A percentile compares a stretch with the other conserved stretches of the same genome.
Evolutionary conservation across 306 rosid species (phyloP).

Genomic region (Cicer yamashitae): DNA sequence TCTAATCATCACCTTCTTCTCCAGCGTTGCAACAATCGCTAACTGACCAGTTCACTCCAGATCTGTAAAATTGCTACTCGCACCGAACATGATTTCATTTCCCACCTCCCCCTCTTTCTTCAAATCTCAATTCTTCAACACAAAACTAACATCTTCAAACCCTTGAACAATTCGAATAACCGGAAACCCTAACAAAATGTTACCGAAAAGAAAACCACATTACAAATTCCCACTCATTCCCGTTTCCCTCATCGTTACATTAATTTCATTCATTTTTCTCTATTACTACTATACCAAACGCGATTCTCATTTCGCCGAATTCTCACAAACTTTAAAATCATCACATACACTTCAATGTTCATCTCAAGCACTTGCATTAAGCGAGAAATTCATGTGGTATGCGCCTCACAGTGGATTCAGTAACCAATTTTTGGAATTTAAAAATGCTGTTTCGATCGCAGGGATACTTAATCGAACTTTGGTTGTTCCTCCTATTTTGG

Average conservation of each 20-base stretch:
- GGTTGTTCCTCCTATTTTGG: slow-evolving; percentile 78
- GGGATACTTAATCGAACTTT: slow-evolving; percentile 81
- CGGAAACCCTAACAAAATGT: slow-evolving; percentile 47
- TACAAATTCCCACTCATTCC: slow-evolving; percentile 51
- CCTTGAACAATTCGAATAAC: slow-evolving; percentile 46
- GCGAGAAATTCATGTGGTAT: slow-evolving; percentile 71
- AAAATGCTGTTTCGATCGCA: slow-evolving; percentile 68
- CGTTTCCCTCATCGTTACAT: slow-evolving; percentile 39
- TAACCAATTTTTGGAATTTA: slow-evolving; percentile 87
- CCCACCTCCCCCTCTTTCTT: too few species aligned
- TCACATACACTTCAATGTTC: slow-evolving; percentile 51
- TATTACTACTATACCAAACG: slow-evolving; percentile 51
- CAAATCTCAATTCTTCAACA: too few species aligned
- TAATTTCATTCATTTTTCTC: slow-evolving; percentile 48
- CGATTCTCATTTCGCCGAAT: slow-evolving; percentile 20
- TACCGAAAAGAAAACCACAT: slow-evolving; percentile 51
- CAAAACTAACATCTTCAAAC: not conserved
- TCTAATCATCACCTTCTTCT: too few species aligned
- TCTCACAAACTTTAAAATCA: slow-evolving; percentile 23
- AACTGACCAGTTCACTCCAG: too few species aligned
- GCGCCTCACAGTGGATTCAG: slow-evolving; percentile 95
- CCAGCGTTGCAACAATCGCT: too few species aligned
- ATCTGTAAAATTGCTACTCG: too few species aligned
- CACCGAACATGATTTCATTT: too few species aligned
- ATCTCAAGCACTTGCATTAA: slow-evolving; percentile 41